Percentiles rank a stretch among this genome's conserved stretches.
Evolutionary conservation across 768 basidiomycete genomes (phyloP).

Genomic region (Asterophora parasitica): DNA sequence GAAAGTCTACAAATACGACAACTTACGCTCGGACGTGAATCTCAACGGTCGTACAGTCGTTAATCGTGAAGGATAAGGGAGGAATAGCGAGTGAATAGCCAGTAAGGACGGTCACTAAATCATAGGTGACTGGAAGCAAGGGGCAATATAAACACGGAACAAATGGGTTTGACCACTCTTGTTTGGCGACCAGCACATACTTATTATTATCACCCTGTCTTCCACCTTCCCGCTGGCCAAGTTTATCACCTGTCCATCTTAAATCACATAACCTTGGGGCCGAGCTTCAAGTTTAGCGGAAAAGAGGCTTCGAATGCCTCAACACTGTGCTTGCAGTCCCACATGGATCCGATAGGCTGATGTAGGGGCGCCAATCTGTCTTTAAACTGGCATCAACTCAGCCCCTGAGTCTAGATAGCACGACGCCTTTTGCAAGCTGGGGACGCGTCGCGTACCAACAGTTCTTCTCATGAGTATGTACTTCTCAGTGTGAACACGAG

Average conservation of each 20-base stretch:
- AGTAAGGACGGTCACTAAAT: constrained; percentile 9
- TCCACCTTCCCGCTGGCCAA: neutral
- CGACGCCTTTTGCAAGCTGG: neutral
- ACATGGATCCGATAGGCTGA: too few relatives aligned
- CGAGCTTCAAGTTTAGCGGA: neutral
- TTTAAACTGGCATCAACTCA: neutral
- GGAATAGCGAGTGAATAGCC: constrained; percentile 10
- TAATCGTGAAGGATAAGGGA: constrained; percentile 4
- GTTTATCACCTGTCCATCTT: constrained; percentile 12
- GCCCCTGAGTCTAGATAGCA: neutral
- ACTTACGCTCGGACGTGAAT: neutral
- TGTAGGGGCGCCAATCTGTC: neutral
- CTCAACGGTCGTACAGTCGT: neutral
- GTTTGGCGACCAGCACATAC: constrained; percentile 6
- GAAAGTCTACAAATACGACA: neutral
- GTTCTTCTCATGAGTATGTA: neutral
- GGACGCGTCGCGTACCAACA: too few relatives aligned
- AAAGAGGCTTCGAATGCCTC: neutral
- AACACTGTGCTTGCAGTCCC: too few relatives aligned
- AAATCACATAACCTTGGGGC: neutral
- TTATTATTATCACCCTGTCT: neutral
- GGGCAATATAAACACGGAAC: constrained; percentile 14
- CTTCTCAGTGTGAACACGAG: neutral
- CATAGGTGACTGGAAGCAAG: constrained; percentile 14
- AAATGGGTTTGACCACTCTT: constrained; percentile 3